These are phyloP conservation scores for Fusarium floridanum DNA, from an alignment of 2,329 filamentous ascomycete species.

Conservation along the genomic window DNA sequence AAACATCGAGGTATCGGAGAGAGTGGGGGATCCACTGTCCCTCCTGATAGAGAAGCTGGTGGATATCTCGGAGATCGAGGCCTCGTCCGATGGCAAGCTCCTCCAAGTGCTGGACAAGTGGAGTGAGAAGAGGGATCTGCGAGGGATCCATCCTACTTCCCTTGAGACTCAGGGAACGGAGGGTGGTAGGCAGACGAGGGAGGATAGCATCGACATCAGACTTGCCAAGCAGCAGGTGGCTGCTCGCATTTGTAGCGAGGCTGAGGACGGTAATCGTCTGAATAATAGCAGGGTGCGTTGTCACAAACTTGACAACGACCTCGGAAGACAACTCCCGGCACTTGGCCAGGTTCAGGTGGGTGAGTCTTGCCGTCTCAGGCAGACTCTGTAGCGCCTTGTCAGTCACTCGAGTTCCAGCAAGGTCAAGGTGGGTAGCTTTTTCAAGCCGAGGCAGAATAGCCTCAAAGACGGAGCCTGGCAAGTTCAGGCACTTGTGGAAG, in stretches of 20 bases:
- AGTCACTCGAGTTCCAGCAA: conserved; percentile 83
- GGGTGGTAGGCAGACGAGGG: conserved; percentile 72
- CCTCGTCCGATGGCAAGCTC: conserved; percentile 81
- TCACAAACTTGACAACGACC: conserved; percentile 77
- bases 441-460: conserved; percentile 77
- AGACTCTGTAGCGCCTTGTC: conserved; percentile 78
- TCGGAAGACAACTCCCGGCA: conserved; percentile 77
- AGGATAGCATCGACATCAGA: conserved; percentile 75
- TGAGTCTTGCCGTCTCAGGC: conserved; percentile 77
- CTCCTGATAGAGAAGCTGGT: conserved; percentile 70
- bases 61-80: conserved; percentile 74
- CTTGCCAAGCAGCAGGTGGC: conserved; percentile 77
- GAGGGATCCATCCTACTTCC: conserved; percentile 76
- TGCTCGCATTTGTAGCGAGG: conserved; percentile 78
- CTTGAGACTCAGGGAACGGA: conserved; percentile 81
- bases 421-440: conserved; percentile 80
- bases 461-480: conserved; percentile 77
- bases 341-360: conserved; percentile 82
- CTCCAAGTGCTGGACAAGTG: conserved; percentile 77
- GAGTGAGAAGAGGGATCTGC: conserved; percentile 74
- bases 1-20: conserved; percentile 82
- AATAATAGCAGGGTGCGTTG: conserved; percentile 76
- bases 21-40: conserved; percentile 63
- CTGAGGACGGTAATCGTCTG: conserved; percentile 78
- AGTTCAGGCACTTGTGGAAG: conserved; percentile 81